Percentiles rank a stretch among this genome's conserved stretches.
These are phyloP conservation scores for Amanita muscaria DNA, from an alignment of 768 basidiomycete genomes.

Conservation along the genomic window DNA sequence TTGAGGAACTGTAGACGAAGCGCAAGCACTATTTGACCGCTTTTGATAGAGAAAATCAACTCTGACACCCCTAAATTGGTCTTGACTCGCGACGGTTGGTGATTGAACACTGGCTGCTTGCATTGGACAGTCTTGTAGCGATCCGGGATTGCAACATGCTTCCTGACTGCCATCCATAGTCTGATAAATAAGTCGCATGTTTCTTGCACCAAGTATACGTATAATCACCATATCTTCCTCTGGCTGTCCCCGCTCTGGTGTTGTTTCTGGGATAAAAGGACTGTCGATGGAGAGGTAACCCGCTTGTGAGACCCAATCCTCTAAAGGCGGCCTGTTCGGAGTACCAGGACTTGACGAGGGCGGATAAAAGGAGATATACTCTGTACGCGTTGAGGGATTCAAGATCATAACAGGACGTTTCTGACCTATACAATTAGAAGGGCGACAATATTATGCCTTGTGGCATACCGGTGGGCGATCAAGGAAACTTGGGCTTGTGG, in stretches of 20 bases:
- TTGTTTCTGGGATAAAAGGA: conserved; percentile 19
- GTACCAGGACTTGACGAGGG: neutral
- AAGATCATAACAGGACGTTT: conserved; percentile 6
- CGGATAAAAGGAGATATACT: neutral
- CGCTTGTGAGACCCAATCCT: conserved; percentile 73
- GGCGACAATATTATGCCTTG: conserved; percentile 7
- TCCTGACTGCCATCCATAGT: conserved; percentile 5
- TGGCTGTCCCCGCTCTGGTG: neutral
- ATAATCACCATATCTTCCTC: conserved; percentile 14
- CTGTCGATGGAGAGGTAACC: conserved; percentile 58
- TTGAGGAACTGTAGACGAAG: neutral
- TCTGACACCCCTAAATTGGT: too few species aligned
- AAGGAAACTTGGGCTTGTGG: conserved; percentile 22
- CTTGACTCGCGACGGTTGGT: neutral
- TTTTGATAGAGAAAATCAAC: too few species aligned
- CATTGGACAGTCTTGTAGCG: neutral
- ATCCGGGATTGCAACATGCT: too few species aligned
- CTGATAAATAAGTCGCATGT: too few species aligned
- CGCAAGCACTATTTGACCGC: too few species aligned
- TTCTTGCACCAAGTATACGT: too few species aligned
- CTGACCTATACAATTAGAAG: conserved; percentile 4
- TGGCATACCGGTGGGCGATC: conserved; percentile 49
- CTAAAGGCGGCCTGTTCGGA: conserved; percentile 31
- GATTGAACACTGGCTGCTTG: neutral
- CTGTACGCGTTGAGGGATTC: neutral